Evolutionary conservation across 164 flowering plant species (phyloP).

Genomic region (Liriodendron chinense): DNA sequence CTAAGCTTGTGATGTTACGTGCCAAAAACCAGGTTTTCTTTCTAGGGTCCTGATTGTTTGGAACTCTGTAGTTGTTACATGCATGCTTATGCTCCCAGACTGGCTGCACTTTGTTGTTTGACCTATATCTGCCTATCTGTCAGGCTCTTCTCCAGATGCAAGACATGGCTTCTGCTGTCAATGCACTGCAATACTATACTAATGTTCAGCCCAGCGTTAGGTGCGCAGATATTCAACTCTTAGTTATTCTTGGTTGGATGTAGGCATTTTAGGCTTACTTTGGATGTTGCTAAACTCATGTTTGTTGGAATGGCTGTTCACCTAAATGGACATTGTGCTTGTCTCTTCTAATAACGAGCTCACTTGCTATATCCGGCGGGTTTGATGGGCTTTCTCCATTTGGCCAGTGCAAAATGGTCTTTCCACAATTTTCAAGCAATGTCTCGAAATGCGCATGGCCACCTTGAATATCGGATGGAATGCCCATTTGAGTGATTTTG

Average conservation of each 20-base stretch:
- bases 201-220: constrained; percentile 85
- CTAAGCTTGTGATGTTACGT: constrained; percentile 92
- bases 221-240: constrained; percentile 25
- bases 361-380: no score
- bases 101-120: not conserved
- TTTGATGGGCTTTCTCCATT: not conserved
- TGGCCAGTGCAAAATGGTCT: not conserved
- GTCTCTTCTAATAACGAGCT: no score
- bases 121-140: not conserved
- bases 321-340: not conserved
- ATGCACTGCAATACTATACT: constrained; percentile 72
- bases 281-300: not conserved
- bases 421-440: not conserved
- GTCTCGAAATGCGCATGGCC: not conserved
- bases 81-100: not conserved
- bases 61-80: not conserved
- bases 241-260: not conserved
- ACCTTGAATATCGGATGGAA: not conserved
- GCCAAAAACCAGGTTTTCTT: constrained; percentile 92
- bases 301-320: not conserved
- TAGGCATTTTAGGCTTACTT: not conserved
- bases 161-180: constrained; percentile 76
- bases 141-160: constrained; percentile 99
- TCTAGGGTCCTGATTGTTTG: not conserved
- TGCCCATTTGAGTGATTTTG: not conserved